Evolutionary conservation across 225 moss, liverwort and hornwort genomes (phyloP), one percentile per base, ranked within the genome.

Genomic region (Bryum argenteum): DNA sequence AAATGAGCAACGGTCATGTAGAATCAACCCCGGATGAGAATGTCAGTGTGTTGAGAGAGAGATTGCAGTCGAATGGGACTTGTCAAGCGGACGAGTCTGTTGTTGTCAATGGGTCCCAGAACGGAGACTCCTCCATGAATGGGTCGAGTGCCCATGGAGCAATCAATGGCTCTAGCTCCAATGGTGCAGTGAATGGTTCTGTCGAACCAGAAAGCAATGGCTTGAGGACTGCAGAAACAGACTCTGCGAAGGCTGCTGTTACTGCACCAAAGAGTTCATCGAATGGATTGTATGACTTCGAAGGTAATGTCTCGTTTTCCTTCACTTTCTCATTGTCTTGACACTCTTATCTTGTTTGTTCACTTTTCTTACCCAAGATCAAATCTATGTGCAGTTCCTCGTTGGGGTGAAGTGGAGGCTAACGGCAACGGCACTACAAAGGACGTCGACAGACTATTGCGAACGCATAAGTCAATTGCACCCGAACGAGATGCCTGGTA

Each of bases 371-470:
- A n/a, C n/a, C n/a, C n/a, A n/a, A n/a, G n/a, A n/a, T n/a, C n/a
- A n/a, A n/a, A n/a, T 37, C 6, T 28, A 5, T 74, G 11, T 77
- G 61, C 79, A 88, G 84, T 88, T 66, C 79, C 81, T 71, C 71
- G 82, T 74, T 88, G 87, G 87, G 81, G 77, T 58, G 84, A 84
- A 33, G 77, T 55, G 56, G 84, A 82, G 62, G 66, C 66, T 19
- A 75, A 81, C 54, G 77, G 79, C 9, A 78, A 77, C 37, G 79
- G 71, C 10, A 58, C 24, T 5, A 7, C 62, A 0, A 84, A 84
- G 77, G 77, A 82, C 44, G 58, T 88, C 9, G 82, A 88, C 40
- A 65, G 44, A 43, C 69, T 88, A 15, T 52, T 88, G 61, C 71
- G 69, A 53, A 72, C 60, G 18, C 75, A 88, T 72, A 84, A 82